Conservation (phyloP, 306 rosid genomes). For the Rosa multiflora region DNA sequence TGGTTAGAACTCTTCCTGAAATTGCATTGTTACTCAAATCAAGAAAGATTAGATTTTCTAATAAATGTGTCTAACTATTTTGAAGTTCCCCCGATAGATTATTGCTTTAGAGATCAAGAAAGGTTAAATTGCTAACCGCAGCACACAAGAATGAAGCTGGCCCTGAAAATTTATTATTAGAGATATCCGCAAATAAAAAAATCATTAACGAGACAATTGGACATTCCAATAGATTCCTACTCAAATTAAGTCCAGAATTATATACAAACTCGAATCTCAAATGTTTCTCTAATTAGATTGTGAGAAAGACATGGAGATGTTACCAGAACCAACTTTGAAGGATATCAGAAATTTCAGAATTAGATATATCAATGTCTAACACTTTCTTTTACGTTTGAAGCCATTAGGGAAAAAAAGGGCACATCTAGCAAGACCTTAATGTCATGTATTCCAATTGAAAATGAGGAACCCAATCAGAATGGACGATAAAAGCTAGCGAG, state of each 20-base stretch:
- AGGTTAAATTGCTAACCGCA: not conserved
- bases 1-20: slow-evolving; percentile 1
- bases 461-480: no score
- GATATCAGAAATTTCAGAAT: no score
- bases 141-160: not conserved
- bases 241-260: not conserved
- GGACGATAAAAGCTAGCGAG: no score
- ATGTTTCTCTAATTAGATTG: not conserved
- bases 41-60: not conserved
- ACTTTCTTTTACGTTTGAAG: no score
- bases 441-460: no score
- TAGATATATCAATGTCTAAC: no score
- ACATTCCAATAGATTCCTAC: slow-evolving; percentile 14
- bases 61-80: slow-evolving; percentile 7
- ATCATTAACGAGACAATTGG: not conserved
- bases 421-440: no score
- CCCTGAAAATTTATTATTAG: slow-evolving; percentile 13
- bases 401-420: no score
- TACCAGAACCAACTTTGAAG: no score
- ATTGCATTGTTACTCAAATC: slow-evolving; percentile 10
- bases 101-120: slow-evolving; percentile 11
- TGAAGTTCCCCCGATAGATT: slow-evolving; percentile 13
- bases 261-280: not conserved
- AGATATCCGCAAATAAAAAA: not conserved
- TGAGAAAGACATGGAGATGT: no score